Percentiles rank a stretch among this genome's conserved stretches.
Evolutionary conservation across 2,329 filamentous ascomycete species (phyloP).

Genomic region (Aspergillus sergii): DNA sequence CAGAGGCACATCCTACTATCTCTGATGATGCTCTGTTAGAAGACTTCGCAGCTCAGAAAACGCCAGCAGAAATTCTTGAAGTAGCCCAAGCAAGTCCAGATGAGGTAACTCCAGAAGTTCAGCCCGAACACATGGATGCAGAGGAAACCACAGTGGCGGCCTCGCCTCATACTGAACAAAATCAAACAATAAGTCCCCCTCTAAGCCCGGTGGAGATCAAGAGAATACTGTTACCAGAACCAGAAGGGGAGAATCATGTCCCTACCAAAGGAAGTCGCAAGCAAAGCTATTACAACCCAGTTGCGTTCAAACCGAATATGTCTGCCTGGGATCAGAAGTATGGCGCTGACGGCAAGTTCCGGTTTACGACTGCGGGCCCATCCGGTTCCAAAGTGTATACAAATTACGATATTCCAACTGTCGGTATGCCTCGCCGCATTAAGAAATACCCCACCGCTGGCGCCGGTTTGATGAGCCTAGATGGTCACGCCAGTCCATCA

Average conservation of each 20-base stretch:
- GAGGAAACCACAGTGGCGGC: conserved; percentile 6
- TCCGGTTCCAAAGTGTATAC: conserved; percentile 8
- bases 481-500: conserved; percentile 12
- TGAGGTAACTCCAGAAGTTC: conserved; percentile 3
- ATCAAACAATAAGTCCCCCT: conserved; percentile 41
- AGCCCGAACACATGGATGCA: conserved; percentile 8
- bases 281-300: conserved; percentile 54
- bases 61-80: conserved; percentile 5
- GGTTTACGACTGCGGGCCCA: conserved; percentile 30
- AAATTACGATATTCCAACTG: conserved; percentile 37
- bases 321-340: conserved; percentile 58
- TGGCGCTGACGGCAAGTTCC: conserved; percentile 50
- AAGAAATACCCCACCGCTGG: conserved; percentile 4
- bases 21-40: conserved; percentile 8
- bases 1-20: conserved; percentile 15
- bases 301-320: conserved; percentile 54
- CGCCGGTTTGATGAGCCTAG: conserved; percentile 5
- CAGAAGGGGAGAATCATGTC: conserved; percentile 10
- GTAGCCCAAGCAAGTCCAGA: conserved; percentile 1
- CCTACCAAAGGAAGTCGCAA: conserved; percentile 20
- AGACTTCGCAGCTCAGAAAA: neutral
- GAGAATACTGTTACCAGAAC: conserved; percentile 47
- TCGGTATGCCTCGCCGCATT: conserved; percentile 38
- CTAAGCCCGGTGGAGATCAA: conserved; percentile 45
- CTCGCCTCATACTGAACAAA: conserved; percentile 21